phyloP scores from a whole-genome alignment of 306 rosid species.

The Styphnolobium japonicum region DNA sequence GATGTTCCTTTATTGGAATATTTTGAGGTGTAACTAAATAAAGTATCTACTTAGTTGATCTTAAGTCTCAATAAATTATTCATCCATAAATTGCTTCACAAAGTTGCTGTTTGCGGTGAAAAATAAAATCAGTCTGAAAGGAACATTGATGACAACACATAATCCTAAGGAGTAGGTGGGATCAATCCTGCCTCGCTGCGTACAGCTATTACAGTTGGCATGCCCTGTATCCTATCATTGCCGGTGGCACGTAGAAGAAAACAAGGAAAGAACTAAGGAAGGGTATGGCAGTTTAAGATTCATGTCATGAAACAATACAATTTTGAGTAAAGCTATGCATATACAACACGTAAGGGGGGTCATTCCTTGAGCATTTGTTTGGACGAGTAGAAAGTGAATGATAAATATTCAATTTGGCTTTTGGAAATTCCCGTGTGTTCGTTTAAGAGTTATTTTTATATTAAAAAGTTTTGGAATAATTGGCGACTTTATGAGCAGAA shows the following conservation, averaged over 20 bases:
- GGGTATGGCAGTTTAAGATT: background rate
- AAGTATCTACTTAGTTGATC: too few relatives aligned
- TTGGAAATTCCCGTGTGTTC: constrained; percentile 9
- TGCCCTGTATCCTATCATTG: constrained; percentile 12
- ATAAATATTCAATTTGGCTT: constrained; percentile 2
- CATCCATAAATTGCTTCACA: background rate
- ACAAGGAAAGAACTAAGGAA: background rate
- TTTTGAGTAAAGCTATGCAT: constrained; percentile 25
- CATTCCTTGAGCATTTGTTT: constrained; percentile 25
- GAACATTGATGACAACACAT: constrained; percentile 22
- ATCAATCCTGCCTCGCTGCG: background rate
- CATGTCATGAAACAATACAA: constrained; percentile 14
- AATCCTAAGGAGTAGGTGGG: constrained; percentile 27
- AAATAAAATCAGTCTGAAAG: background rate
- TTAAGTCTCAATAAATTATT: background rate
- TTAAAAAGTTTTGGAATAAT: constrained; percentile 32
- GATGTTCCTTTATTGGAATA: background rate
- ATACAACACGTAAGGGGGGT: constrained; percentile 4
- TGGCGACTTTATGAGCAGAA: constrained; percentile 33
- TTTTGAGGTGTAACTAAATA: background rate
- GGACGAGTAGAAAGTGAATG: background rate
- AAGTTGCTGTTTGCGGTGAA: background rate
- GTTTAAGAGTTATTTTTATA: background rate
- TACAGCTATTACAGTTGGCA: constrained; percentile 51
- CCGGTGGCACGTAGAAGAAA: constrained; percentile 6